A percentile compares a stretch with the other conserved stretches of the same genome.
Conservation (phyloP, 495 filamentous ascomycete species). For the Neurospora sp. region DNA sequence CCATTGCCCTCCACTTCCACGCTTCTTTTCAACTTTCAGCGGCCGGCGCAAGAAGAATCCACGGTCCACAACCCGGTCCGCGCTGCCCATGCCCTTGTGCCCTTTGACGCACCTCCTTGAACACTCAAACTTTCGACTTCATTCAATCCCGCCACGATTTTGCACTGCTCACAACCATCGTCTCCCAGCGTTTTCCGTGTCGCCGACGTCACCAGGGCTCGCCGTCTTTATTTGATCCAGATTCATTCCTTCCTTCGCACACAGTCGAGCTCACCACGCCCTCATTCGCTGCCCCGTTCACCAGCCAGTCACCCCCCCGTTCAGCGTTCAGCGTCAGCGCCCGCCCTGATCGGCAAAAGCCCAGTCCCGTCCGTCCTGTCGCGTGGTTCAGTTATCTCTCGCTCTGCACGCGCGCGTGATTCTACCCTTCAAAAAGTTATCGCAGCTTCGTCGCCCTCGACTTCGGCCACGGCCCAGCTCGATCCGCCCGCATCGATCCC, state of each 20-base stretch:
- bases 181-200: constrained; percentile 1
- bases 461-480: constrained; percentile 1
- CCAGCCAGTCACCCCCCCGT: not conserved
- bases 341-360: constrained; percentile 14
- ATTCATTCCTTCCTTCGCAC: not conserved
- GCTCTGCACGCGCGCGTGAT: constrained; percentile 18
- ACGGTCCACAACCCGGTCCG: not conserved
- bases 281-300: not conserved
- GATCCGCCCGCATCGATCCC: constrained; percentile 4
- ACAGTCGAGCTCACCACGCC: not conserved
- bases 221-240: not conserved
- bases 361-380: constrained; percentile 9
- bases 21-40: not conserved
- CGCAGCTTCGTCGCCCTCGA: not conserved
- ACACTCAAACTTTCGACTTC: constrained; percentile 20
- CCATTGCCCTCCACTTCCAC: not conserved
- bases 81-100: not conserved
- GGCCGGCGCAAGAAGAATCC: not conserved
- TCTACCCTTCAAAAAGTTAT: constrained; percentile 1
- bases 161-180: constrained; percentile 3
- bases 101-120: constrained; percentile 13
- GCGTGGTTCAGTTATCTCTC: constrained; percentile 12
- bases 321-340: constrained; percentile 6
- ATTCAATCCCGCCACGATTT: constrained; percentile 4
- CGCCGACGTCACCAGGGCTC: not conserved